These are phyloP conservation scores for Plasmodium sp. DNA, from an alignment of 169 alveolate genomes.

Conservation along the genomic window DNA sequence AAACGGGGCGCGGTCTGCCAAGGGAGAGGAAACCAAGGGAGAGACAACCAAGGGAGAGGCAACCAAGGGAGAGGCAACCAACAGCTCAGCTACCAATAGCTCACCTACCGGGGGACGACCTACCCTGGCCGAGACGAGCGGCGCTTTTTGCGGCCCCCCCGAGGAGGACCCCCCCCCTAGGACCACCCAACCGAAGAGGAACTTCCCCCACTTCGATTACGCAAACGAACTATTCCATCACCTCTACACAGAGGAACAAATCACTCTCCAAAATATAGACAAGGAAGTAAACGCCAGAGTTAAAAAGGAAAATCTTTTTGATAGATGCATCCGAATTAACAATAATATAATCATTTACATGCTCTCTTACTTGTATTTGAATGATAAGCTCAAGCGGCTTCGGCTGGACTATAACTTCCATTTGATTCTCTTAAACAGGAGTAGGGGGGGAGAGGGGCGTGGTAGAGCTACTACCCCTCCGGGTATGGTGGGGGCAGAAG, in stretches of 20 bases:
- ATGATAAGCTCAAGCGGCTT: conserved; percentile 38
- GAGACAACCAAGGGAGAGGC: no score
- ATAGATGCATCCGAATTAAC: neutral
- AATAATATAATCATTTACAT: conserved; percentile 40
- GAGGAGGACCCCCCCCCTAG: neutral
- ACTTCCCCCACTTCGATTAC: neutral
- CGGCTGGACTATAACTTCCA: conserved; percentile 34
- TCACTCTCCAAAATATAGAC: conserved; percentile 5
- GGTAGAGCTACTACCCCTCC: neutral
- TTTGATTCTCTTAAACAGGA: conserved; percentile 10
- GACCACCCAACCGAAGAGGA: neutral
- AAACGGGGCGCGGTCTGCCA: neutral
- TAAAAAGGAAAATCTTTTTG: conserved; percentile 25
- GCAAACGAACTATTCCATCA: neutral
- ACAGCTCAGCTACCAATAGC: no score
- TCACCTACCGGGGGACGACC: neutral
- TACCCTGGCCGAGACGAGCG: neutral
- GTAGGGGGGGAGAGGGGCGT: neutral
- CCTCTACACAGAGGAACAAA: conserved; percentile 28
- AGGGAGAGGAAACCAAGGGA: no score
- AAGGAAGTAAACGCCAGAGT: conserved; percentile 12
- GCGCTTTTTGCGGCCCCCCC: neutral
- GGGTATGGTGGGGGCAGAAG: no score
- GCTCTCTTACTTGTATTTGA: conserved; percentile 45
- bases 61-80: no score